phyloP scores from a whole-genome alignment of 176 grass and related monocot species.

The Musa itinerans region DNA sequence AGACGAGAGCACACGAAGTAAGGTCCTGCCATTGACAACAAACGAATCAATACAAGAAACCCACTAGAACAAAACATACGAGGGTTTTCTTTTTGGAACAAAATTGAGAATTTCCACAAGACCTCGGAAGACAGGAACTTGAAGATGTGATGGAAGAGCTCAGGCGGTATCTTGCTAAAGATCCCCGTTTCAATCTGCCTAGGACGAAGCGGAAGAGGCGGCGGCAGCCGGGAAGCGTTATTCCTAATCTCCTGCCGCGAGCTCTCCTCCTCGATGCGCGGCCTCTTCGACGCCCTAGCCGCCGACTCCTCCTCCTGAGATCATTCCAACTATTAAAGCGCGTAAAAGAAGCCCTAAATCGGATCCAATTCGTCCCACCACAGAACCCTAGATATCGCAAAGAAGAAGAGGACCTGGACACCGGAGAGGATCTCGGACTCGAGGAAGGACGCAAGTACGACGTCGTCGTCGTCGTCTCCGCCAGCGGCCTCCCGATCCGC shows the following conservation, averaged over 20 bases:
- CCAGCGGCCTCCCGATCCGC: neutral
- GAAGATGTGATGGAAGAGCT: constrained; percentile 77
- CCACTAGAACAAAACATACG: neutral
- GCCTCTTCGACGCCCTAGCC: constrained; percentile 37
- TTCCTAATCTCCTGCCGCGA: constrained; percentile 19
- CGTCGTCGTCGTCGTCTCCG: constrained; percentile 55
- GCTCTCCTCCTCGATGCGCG: constrained; percentile 16
- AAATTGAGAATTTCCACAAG: neutral
- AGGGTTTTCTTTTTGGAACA: neutral
- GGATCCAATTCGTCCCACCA: constrained; percentile 23
- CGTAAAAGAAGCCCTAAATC: neutral
- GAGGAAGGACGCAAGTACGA: constrained; percentile 57
- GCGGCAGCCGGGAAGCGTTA: neutral
- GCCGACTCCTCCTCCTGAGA: constrained; percentile 1
- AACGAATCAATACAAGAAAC: neutral
- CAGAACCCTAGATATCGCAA: neutral
- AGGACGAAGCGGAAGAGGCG: neutral
- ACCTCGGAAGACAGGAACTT: constrained; percentile 95
- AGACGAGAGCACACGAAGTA: constrained; percentile 61
- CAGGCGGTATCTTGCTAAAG: constrained; percentile 54
- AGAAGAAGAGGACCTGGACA: constrained; percentile 14
- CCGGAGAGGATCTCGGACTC: constrained; percentile 79
- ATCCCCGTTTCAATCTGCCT: constrained; percentile 54
- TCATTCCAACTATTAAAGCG: neutral
- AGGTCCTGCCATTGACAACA: constrained; percentile 38